phyloP scores from a whole-genome alignment of 495 filamentous ascomycete genomes.

The Neurospora sp. region DNA sequence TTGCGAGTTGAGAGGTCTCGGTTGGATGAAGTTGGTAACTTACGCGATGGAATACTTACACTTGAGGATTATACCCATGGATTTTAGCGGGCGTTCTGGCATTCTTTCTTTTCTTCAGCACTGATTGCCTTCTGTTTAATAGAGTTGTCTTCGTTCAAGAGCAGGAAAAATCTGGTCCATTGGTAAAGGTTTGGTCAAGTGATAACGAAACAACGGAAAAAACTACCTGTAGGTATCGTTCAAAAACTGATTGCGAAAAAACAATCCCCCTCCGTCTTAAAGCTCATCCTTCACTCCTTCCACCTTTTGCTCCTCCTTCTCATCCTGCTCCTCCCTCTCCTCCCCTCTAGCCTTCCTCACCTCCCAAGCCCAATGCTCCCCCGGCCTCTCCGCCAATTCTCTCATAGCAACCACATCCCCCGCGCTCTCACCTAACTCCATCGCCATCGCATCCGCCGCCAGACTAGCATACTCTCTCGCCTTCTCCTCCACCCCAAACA shows the following conservation, averaged over 20 bases:
- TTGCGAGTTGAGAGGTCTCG: not conserved
- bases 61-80: not conserved
- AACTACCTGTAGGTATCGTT: not conserved
- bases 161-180: not conserved
- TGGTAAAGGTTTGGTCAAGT: not conserved
- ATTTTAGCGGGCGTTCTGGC: not conserved
- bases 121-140: not conserved
- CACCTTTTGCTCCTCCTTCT: not conserved
- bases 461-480: slow-evolving; percentile 27
- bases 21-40: not conserved
- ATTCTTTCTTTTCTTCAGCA: not conserved
- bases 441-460: slow-evolving; percentile 18
- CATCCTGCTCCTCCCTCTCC: not conserved
- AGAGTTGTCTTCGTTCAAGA: not conserved
- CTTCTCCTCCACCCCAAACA: slow-evolving; percentile 29
- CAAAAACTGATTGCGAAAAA: no score
- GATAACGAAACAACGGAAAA: not conserved
- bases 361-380: slow-evolving; percentile 20
- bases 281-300: not conserved
- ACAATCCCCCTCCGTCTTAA: not conserved
- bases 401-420: slow-evolving; percentile 28
- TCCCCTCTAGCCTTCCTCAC: not conserved
- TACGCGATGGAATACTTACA: not conserved
- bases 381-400: slow-evolving; percentile 22
- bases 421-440: slow-evolving; percentile 23